Conservation (phyloP, 768 basidiomycete genomes). For the Amanita exitialis region DNA sequence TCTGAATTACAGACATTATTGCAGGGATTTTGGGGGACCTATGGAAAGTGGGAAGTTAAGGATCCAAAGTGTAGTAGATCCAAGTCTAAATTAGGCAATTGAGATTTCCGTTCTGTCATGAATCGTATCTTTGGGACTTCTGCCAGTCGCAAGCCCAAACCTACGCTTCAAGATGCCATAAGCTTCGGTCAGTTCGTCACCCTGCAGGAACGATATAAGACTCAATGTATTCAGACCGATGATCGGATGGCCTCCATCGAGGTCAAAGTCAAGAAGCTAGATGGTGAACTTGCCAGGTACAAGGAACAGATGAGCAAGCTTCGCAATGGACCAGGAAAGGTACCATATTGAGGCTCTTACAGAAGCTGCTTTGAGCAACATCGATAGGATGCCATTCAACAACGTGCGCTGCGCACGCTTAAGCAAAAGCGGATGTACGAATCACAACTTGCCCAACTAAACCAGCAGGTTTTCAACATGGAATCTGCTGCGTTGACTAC, state of each 20-base stretch:
- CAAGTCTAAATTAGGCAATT: background rate
- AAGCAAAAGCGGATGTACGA: slow-evolving; percentile 98
- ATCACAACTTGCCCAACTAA: slow-evolving; percentile 77
- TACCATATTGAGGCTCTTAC: slow-evolving; percentile 8
- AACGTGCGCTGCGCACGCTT: slow-evolving; percentile 85
- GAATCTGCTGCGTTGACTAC: slow-evolving; percentile 91
- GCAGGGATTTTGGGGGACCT: slow-evolving; percentile 22
- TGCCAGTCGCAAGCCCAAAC: slow-evolving; percentile 71
- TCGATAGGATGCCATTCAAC: slow-evolving; percentile 76
- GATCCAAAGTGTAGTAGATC: slow-evolving; percentile 15
- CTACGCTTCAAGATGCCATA: slow-evolving; percentile 89
- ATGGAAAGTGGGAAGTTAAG: slow-evolving; percentile 23
- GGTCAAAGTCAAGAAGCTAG: slow-evolving; percentile 94
- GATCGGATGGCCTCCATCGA: slow-evolving; percentile 79
- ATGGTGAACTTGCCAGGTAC: slow-evolving; percentile 85
- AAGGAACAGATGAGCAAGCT: slow-evolving; percentile 96
- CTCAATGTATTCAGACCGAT: slow-evolving; percentile 56
- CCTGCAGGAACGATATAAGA: background rate
- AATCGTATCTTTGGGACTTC: slow-evolving; percentile 81
- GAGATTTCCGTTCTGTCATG: slow-evolving; percentile 30
- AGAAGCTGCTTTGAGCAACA: background rate
- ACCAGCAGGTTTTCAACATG: slow-evolving; percentile 98
- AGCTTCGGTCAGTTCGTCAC: slow-evolving; percentile 46
- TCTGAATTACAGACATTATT: background rate
- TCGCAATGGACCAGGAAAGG: slow-evolving; percentile 92